Evolutionary conservation across 768 basidiomycete species (phyloP), one percentile per base, ranked within the genome.

Genomic region (Pisolithus orientalis): DNA sequence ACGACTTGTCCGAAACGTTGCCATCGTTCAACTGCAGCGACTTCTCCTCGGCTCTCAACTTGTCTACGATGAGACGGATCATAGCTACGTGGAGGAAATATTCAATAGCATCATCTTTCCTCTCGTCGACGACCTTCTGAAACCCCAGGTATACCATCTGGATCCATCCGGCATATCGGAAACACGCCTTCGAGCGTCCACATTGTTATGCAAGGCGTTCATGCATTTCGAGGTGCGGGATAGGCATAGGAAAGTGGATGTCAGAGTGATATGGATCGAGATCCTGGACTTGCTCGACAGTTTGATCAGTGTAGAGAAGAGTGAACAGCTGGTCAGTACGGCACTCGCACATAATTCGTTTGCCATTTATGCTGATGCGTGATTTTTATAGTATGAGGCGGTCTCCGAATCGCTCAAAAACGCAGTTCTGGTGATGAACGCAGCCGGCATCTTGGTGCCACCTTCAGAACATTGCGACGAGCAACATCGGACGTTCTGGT

Each of bases 321-420:
- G 83, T 43, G 94, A 94, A 63, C 90, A 92, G 62, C 68, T 96
- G 73, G 95, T 95, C 58, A 61, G 87, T 43, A 29, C 24, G 49
- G 44, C 29, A 10, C 16, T 13, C 7, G 16, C 17, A 13, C 17
- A 13, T 39, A 10, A 38, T 25, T 8, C 47, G n/a, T 51, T n/a
- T 21, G 11, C 8, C 11, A 39, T 48, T 31, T 13, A 43, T 34
- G 34, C 31, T 59, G 51, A 67, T 42, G 6, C 7, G 13, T 31
- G 21, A 32, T 44, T 16, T 3, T 16, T 53, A 1, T 59, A 98
- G 95, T 85, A 86, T 65, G 96, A 99, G 66, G 95, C 95, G 0
- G 79, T 96, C 17, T 93, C 92, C 1, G 96, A 99, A 69, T 94
- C 94, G 1, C 77, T 99, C 60, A 98, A 97, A 72, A 98, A 98